Evolutionary conservation across 192 early-diverging fungal genomes (phyloP).

Genomic region (Coemansia sp.): DNA sequence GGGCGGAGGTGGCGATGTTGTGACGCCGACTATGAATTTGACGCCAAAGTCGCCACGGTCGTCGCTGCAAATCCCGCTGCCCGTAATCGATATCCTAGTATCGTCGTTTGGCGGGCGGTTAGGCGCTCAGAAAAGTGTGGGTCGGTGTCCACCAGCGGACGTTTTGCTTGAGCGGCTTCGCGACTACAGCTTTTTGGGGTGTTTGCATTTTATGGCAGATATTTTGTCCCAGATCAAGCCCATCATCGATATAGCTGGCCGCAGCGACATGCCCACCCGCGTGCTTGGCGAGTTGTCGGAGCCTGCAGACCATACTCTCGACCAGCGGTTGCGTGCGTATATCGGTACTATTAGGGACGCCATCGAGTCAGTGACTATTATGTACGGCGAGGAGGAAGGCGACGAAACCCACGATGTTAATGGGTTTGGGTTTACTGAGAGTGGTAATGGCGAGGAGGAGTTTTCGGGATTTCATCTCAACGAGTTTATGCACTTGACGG

Average conservation of each 20-base stretch:
- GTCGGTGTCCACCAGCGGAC: slow-evolving; percentile 45
- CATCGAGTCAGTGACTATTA: slow-evolving; percentile 50
- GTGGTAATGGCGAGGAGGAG: slow-evolving; percentile 24
- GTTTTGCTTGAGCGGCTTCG: slow-evolving; percentile 35
- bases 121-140: slow-evolving; percentile 36
- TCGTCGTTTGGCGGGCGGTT: slow-evolving; percentile 28
- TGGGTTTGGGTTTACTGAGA: neutral
- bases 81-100: slow-evolving; percentile 42
- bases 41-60: slow-evolving; percentile 36
- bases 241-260: slow-evolving; percentile 31
- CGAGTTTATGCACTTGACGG: slow-evolving; percentile 54
- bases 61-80: slow-evolving; percentile 46
- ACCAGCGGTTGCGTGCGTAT: slow-evolving; percentile 44
- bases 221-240: slow-evolving; percentile 47
- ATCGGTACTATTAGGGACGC: slow-evolving; percentile 39
- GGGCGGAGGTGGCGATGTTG: neutral
- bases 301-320: slow-evolving; percentile 29
- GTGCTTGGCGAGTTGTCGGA: slow-evolving; percentile 30
- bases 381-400: slow-evolving; percentile 46
- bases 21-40: neutral
- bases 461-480: slow-evolving; percentile 48
- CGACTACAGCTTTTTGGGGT: slow-evolving; percentile 52
- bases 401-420: slow-evolving; percentile 12
- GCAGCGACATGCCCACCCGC: slow-evolving; percentile 34
- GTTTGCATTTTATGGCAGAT: slow-evolving; percentile 54